Evolutionary conservation across 192 early-diverging fungal genomes (phyloP), one percentile per base, ranked within the genome.

Genomic region (Backusella luteola): DNA sequence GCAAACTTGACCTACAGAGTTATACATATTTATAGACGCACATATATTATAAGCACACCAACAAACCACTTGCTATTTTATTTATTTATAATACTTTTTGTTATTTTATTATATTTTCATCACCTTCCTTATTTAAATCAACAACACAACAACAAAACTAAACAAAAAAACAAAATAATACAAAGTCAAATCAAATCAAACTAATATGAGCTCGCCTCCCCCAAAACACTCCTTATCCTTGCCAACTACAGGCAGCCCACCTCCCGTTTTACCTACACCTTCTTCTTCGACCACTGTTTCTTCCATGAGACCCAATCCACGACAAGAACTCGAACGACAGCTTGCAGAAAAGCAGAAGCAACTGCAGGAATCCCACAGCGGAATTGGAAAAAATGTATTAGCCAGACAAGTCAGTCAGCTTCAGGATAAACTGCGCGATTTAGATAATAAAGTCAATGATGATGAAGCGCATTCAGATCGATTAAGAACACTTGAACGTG

Each of bases 401-500:
- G 52, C 67, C n/a, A 68, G 67, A 49, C 78, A 79, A 75, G 63
- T 79, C 14, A 46, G 67, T 63, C 73, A 74, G 46, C 26, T 79
- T 9, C 66, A 70, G 19, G 78, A 79, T 34, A 44, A 67, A 15
- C 66, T 79, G 21, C 53, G 17, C 35, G 78, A 79, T 39, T 26
- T 77, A 15, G 78, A 79, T 34, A 39, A 34, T 39, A 44, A 63
- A 21, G 32, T 53, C 34, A 49, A 17, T 21, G 23, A 29, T 63
- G 56, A 63, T 63, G 56, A 63, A 63, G 26, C 26, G 56, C 56
- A 63, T 63, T 63, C 77, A 32, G 82, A 83, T 49, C 79, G 76
- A 66, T 52, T 83, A n/a, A 69, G 73, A 14, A 44, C 63, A 39
- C 42, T 83, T 35, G 78, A 83, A 59, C 75, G 78, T 63, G 82